Base-by-base conservation (phyloP, 179 eudicot species). In the Spinacia oleracea region DNA sequence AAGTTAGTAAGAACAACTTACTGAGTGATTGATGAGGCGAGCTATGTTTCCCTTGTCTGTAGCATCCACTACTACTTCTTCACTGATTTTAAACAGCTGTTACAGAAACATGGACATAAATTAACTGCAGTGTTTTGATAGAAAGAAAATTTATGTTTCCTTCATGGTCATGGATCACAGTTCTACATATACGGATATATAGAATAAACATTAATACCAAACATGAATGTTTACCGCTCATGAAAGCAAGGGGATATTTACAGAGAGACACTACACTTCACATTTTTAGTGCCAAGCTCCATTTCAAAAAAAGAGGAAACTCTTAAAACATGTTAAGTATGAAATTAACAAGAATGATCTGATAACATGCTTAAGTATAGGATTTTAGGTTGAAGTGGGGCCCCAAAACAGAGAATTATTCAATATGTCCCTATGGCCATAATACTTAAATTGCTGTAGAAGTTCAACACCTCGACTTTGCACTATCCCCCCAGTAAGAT, bases 31-130 rank as follows among this genome's bases (percentile, higher is more conserved):
- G 59, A 95, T 95, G 64, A 95, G 85, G 63, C 98, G 98, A 68
- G 98, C 98, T 75, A 95, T 90, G 70, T 95, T 95, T 77, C 98
- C 98, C 81, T 89, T 90, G 78, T 95, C 94, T 32, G 98, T 94
- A 53, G 98, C 98, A 79, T 94, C 98, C 15, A 94, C 97, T 79
- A 94, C 98, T 18, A 94, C 97, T 84, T 92, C 97, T 86, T 94
- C 98, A 67, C 98, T 92, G 81, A 93, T 93, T 83, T 94, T 94
- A 75, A 94, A 94, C 25, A 94, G 89, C 98, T 94, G 94, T 84
- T 75, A 72, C 85, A 80, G 38, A 69, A 40, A 66, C 68, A 45
- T 29, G 60, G 56, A 80, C 65, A 60, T 58, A 12, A 31, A 43
- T 66, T 21, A 75, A 27, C 38, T n/a, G 40, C 62, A 23, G 35